These are phyloP conservation scores for Clarireedia monteithiana DNA, from an alignment of 2,329 filamentous ascomycete species.

Conservation along the genomic window DNA sequence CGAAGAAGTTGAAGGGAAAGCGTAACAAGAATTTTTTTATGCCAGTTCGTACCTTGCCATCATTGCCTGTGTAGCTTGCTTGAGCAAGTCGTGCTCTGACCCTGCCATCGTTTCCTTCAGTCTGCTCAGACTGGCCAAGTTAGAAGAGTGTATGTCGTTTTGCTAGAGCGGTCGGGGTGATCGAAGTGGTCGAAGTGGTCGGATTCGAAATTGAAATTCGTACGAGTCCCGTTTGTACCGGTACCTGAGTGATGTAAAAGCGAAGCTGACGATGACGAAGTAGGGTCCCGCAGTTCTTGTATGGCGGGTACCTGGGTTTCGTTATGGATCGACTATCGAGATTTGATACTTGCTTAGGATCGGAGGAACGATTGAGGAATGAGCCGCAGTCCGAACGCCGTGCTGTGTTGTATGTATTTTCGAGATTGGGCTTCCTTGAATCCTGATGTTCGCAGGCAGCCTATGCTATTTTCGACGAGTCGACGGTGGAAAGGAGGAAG, in stretches of 20 bases:
- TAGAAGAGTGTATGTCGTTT: background rate
- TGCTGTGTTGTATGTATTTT: background rate
- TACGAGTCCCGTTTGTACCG: background rate
- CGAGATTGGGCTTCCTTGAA: no score
- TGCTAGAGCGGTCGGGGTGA: background rate
- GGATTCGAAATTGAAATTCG: background rate
- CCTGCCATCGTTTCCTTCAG: slow-evolving; percentile 20
- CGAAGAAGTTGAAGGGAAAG: slow-evolving; percentile 5
- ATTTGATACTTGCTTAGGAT: background rate
- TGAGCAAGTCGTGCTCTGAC: slow-evolving; percentile 28
- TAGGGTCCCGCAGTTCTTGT: background rate
- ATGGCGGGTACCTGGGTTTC: background rate
- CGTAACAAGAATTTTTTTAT: slow-evolving; percentile 1
- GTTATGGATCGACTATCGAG: background rate
- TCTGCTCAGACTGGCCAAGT: background rate
- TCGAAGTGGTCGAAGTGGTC: no score
- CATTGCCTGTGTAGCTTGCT: slow-evolving; percentile 30
- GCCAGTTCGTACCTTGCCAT: slow-evolving; percentile 28
- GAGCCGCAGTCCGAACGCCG: slow-evolving; percentile 1
- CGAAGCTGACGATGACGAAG: background rate
- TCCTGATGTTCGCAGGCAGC: no score
- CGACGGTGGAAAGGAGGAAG: no score
- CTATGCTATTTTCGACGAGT: no score
- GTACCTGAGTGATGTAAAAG: background rate
- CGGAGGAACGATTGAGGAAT: slow-evolving; percentile 1